These are phyloP conservation scores for Phytophthora pisi DNA, from an alignment of 352 stramenopile genomes.

Conservation along the genomic window DNA sequence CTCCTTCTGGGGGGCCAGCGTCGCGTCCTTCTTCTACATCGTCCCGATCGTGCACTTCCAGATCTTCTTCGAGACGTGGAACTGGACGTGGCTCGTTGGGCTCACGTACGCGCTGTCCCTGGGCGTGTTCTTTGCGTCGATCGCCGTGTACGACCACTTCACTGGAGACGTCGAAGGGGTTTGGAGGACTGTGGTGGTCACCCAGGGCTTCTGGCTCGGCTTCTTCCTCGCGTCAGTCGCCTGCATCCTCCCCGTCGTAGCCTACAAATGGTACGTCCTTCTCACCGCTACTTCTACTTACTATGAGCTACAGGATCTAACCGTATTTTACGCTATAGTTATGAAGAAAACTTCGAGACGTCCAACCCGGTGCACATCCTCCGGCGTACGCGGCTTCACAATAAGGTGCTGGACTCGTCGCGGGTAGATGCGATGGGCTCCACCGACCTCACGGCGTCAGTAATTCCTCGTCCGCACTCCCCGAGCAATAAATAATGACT, in stretches of 20 bases:
- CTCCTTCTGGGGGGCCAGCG: constrained; percentile 89
- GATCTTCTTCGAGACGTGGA: constrained; percentile 82
- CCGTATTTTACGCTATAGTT: constrained; percentile 35
- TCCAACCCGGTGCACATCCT: constrained; percentile 80
- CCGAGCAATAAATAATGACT: constrained; percentile 28
- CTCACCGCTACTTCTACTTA: not conserved
- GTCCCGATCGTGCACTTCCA: constrained; percentile 93
- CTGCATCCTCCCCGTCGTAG: constrained; percentile 70
- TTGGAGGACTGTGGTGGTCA: constrained; percentile 39
- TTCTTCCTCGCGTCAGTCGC: constrained; percentile 47
- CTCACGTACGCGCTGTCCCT: constrained; percentile 59
- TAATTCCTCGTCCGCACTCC: constrained; percentile 25
- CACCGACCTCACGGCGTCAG: constrained; percentile 16
- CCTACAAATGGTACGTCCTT: constrained; percentile 63
- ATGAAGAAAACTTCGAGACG: constrained; percentile 76
- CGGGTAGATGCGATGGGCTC: constrained; percentile 29
- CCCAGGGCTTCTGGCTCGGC: constrained; percentile 65
- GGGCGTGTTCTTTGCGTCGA: constrained; percentile 49
- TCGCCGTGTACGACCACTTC: constrained; percentile 65
- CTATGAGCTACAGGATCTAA: not conserved
- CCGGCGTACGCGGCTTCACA: constrained; percentile 66
- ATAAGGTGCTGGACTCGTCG: constrained; percentile 75
- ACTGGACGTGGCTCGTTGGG: constrained; percentile 63
- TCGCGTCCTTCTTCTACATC: constrained; percentile 93
- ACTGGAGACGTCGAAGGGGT: constrained; percentile 52